Conservation (phyloP, 2,329 filamentous ascomycete genomes). For the Paracamarosporium sp. region DNA sequence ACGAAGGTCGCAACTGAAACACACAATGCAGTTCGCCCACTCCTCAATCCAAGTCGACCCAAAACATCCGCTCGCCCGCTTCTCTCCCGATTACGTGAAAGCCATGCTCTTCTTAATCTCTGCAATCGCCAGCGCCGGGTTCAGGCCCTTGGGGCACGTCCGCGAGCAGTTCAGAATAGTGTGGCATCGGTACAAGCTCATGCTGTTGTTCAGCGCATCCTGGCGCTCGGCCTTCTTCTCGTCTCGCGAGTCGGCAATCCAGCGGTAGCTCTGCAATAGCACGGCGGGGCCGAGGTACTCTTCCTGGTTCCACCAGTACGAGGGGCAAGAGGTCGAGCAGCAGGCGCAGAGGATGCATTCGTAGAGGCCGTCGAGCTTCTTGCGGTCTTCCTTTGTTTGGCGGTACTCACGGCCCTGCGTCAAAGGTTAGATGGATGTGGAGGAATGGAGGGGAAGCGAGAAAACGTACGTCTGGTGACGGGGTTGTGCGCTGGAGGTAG, state of each 20-base stretch:
- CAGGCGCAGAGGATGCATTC: constrained; percentile 99
- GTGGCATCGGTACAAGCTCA: constrained; percentile 98
- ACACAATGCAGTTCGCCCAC: neutral
- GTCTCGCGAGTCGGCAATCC: constrained; percentile 94
- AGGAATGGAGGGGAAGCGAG: constrained; percentile 20
- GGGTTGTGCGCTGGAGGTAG: constrained; percentile 90
- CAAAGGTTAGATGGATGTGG: constrained; percentile 48
- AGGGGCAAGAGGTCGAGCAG: constrained; percentile 99
- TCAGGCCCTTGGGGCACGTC: constrained; percentile 97
- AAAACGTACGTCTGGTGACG: constrained; percentile 76
- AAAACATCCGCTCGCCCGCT: neutral
- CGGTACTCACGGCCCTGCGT: constrained; percentile 88
- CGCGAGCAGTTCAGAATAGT: constrained; percentile 98
- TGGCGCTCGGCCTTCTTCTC: constrained; percentile 88
- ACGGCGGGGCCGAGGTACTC: constrained; percentile 98
- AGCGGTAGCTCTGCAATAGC: constrained; percentile 96
- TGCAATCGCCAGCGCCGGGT: constrained; percentile 92
- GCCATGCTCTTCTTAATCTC: constrained; percentile 99
- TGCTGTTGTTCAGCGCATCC: constrained; percentile 93
- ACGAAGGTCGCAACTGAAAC: neutral
- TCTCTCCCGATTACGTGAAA: constrained; percentile 40
- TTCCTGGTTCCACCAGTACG: constrained; percentile 99
- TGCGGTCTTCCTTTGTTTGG: constrained; percentile 89
- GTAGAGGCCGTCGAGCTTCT: constrained; percentile 97
- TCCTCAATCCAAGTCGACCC: too few relatives aligned